Evolutionary conservation across 2,329 filamentous ascomycete genomes (phyloP).

Genomic region (Fusarium sp.): DNA sequence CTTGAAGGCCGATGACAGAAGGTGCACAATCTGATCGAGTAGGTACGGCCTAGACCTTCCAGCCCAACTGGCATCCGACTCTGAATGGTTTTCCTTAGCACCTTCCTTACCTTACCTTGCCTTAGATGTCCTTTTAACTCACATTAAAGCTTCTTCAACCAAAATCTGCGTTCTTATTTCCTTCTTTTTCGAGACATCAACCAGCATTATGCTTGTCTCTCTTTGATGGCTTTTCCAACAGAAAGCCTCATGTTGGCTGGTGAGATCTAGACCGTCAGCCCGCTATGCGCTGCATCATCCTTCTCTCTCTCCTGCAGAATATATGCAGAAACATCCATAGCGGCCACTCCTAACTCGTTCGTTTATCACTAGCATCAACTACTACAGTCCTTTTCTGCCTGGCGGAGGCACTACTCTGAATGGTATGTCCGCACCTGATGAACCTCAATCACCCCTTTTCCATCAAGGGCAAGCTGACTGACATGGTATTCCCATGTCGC

Average conservation of each 20-base stretch:
- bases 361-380: constrained; percentile 15
- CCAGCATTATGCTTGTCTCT: constrained; percentile 19
- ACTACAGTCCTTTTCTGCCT: constrained; percentile 2
- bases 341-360: constrained; percentile 14
- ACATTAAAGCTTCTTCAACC: constrained; percentile 2
- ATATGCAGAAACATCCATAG: constrained; percentile 31
- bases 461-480: constrained; percentile 14
- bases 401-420: constrained; percentile 14
- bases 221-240: not conserved
- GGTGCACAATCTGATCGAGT: not conserved
- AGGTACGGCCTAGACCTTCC: not conserved
- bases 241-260: constrained; percentile 11
- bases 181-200: not conserved
- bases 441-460: constrained; percentile 37
- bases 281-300: constrained; percentile 25
- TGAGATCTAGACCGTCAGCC: constrained; percentile 34
- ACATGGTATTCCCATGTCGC: constrained; percentile 32
- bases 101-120: not conserved
- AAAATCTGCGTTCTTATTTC: not conserved
- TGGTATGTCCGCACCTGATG: constrained; percentile 18
- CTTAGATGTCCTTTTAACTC: not conserved
- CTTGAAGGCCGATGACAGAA: not conserved
- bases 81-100: not conserved
- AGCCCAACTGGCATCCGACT: not conserved
- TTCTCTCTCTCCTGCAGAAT: constrained; percentile 26